Conservation (phyloP, 2,329 filamentous ascomycete genomes). For the Beauveria varroae region DNA sequence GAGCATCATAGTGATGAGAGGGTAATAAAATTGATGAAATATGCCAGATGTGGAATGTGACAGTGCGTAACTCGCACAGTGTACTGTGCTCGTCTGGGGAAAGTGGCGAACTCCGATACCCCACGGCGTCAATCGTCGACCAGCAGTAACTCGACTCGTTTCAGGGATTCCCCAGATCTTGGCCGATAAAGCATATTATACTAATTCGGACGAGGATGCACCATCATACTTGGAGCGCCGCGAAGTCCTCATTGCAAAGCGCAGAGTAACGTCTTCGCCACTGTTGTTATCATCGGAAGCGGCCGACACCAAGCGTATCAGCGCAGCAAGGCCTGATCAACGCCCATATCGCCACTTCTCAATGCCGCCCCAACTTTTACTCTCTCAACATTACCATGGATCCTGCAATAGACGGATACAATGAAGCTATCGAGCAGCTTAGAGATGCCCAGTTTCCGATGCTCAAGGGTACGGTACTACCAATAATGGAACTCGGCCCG, state of each 20-base stretch:
- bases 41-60: background rate
- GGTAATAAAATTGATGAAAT: no score
- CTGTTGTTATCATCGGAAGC: background rate
- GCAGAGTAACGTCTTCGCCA: background rate
- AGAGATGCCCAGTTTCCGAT: constrained; percentile 59
- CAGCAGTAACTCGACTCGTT: background rate
- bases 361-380: background rate
- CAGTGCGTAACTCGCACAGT: background rate
- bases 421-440: constrained; percentile 50
- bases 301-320: background rate
- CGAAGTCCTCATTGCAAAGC: background rate
- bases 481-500: background rate
- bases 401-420: constrained; percentile 36
- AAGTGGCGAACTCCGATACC: constrained; percentile 11
- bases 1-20: no score
- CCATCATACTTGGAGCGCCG: background rate
- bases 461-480: constrained; percentile 47
- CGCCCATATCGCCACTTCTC: background rate
- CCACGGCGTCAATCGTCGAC: constrained; percentile 2
- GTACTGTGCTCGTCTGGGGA: constrained; percentile 3
- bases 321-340: background rate
- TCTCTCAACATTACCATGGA: constrained; percentile 11
- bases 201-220: background rate
- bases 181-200: background rate
- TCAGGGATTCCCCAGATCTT: background rate